Percentiles rank a stretch among this genome's conserved stretches.
phyloP scores from a whole-genome alignment of 306 rosid genomes.

The Castanopsis chinensis region DNA sequence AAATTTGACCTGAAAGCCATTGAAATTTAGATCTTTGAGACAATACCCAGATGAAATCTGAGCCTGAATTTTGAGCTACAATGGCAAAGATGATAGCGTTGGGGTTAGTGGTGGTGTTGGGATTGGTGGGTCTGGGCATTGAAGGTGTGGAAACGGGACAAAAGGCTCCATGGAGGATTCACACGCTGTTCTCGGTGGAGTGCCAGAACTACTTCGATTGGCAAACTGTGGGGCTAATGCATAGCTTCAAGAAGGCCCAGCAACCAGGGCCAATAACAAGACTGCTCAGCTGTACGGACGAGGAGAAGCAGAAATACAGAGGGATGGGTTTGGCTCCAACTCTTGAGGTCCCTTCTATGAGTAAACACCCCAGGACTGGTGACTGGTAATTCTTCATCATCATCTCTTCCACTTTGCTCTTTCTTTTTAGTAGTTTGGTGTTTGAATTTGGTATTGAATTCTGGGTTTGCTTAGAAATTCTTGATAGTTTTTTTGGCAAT shows the following conservation, averaged over 20 bases:
- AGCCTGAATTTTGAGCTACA: slow-evolving; percentile 33
- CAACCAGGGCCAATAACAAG: slow-evolving; percentile 97
- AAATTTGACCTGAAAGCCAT: slow-evolving; percentile 55
- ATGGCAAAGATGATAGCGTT: slow-evolving; percentile 49
- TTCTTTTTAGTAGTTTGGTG: background rate
- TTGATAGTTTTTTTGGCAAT: too few species aligned
- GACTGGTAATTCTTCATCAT: slow-evolving; percentile 56
- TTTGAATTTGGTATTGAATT: too few species aligned
- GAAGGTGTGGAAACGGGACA: slow-evolving; percentile 34
- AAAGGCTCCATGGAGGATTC: slow-evolving; percentile 65
- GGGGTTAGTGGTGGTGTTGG: slow-evolving; percentile 21
- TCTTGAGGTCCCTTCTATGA: slow-evolving; percentile 93
- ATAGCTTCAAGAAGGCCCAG: slow-evolving; percentile 70
- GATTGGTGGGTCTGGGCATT: slow-evolving; percentile 28
- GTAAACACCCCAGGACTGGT: slow-evolving; percentile 95
- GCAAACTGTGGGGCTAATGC: slow-evolving; percentile 95
- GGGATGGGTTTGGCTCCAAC: slow-evolving; percentile 99
- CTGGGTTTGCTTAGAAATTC: too few species aligned
- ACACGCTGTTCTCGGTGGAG: slow-evolving; percentile 95
- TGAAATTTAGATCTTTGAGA: slow-evolving; percentile 45
- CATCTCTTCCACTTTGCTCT: background rate
- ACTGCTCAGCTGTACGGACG: slow-evolving; percentile 88
- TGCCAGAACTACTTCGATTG: slow-evolving; percentile 98
- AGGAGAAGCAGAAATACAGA: slow-evolving; percentile 79
- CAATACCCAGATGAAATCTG: slow-evolving; percentile 47